These are phyloP conservation scores for Panicum virgatum DNA, from an alignment of 202 grass and related monocot species.

Conservation along the genomic window DNA sequence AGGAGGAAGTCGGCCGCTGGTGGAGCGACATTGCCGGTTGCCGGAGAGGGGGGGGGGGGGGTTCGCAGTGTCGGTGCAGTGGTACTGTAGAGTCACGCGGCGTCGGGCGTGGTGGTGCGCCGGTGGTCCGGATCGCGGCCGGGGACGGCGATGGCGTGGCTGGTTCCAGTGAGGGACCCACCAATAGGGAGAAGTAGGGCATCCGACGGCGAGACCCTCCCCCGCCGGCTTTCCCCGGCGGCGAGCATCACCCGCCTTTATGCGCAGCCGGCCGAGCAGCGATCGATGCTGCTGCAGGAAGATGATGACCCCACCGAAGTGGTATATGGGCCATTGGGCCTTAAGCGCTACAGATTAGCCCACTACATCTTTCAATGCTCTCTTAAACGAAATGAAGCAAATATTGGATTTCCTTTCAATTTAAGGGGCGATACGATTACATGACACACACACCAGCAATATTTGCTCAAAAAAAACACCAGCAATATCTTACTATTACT, in stretches of 20 bases:
- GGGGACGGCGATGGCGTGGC: neutral
- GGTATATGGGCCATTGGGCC: neutral
- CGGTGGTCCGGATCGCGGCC: neutral
- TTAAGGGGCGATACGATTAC: neutral
- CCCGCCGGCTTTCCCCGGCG: neutral
- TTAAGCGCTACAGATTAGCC: neutral
- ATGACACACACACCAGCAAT: neutral
- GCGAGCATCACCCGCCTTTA: neutral
- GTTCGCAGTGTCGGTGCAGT: neutral
- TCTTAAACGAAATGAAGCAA: neutral
- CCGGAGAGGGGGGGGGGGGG: slow-evolving; percentile 12
- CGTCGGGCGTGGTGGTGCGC: neutral
- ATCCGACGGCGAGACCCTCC: neutral
- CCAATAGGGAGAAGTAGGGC: too few species aligned
- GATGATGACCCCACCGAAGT: neutral
- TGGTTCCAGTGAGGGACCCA: neutral
- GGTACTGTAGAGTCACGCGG: neutral
- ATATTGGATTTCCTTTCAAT: neutral
- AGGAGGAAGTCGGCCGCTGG: slow-evolving; percentile 52
- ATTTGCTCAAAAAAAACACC: too few species aligned
- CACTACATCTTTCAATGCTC: neutral
- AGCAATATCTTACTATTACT: too few species aligned
- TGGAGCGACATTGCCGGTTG: slow-evolving; percentile 58
- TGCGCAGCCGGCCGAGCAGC: too few species aligned
- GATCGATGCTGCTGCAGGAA: too few species aligned